Base-by-base conservation (phyloP, 371 early-diverging fungal genomes). In the Chytridium lagenaria region DNA sequence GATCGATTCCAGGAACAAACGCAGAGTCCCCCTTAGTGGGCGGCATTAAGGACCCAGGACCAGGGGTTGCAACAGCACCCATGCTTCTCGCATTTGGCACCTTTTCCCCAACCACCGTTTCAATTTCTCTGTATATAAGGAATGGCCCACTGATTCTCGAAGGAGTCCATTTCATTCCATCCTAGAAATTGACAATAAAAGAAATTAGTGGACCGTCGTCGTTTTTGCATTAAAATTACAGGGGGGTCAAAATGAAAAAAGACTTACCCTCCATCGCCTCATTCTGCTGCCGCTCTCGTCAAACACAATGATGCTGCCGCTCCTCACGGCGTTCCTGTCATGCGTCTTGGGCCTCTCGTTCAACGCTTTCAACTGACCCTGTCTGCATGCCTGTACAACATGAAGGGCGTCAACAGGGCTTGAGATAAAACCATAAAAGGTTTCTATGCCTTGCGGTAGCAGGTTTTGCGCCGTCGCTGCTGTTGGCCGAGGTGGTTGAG, bases 351-450 rank as follows among this genome's bases (percentile, higher is more conserved):
- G 63, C 34, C 63, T 26, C 34, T 61, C 63, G 10, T 22, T 2
- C 5, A 61, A 34, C 33, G 63, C 33, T 28, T 31, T 7, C 16
- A 61, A 38, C 34, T 38, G 7, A 7, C 63, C 90, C 70, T 83
- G 78, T 71, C 92, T 89, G 73, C 93, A 93, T 0, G 93, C 94
- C 73, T 95, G 94, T 50, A 95, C 87, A n/a, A 95, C 74, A 65
- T 93, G 83, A 15, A 94, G 85, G 15, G 94, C 93, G 77, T 95
- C 95, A 73, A 89, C 85, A 7, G 93, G 88, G 2, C 93, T 88
- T 66, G 92, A 88, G 59, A 95, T 85, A 59, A 86, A 87, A 15
- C 94, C 94, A 75, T 84, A 83, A 75, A 88, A 92, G 1, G 91
- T 90, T 66, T 76, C 72, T 61, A 76, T 76, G 38, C 67, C 67